Base-by-base conservation (phyloP, 2,329 filamentous ascomycete species). In the Colletotrichum truncatum region DNA sequence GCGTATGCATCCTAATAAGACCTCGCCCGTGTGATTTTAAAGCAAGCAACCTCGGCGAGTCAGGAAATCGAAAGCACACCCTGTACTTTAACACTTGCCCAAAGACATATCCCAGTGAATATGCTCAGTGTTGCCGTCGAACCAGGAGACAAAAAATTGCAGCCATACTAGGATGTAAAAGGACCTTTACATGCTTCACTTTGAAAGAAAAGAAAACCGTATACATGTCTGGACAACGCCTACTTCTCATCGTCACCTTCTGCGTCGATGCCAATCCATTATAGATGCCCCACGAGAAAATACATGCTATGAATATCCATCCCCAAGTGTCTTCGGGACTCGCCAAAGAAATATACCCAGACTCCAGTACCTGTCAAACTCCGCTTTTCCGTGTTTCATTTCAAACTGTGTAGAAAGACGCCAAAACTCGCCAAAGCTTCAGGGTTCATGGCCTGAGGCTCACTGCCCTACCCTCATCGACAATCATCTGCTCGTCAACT, bases 401-500 rank as follows among this genome's bases (percentile, higher is more conserved):
- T 25, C 30, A 39, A 51, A 16, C 34, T 41, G 32, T n/a, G 23
- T 12, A 7, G 21, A 14, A 23, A 14, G 36, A 34, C 10, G 43
- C 6, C 23, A 11, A 48, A 21, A 39, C 8, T 26, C 45, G 18
- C 26, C 5, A 23, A 21, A 10, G 5, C 49, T 12, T 26, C 49
- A 14, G 12, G 30, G 23, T 39, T 28, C 21, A 53, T 12, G 16
- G 23, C 45, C 34, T 49, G 26, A 66, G 30, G 41, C 39, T 39
- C 21, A 78, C 72, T 0, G 81, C 75, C 63, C 78, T 83, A 11
- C 89, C 90, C 1, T 82, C 86, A 48, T 91, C 87, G 43, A 92
- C 88, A 59, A 92, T 86, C 51, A 91, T 85, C 74, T 91, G 87
- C 72, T 89, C 82, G 70, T 92, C 89, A 51, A 91, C 77, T 34